Conservation (phyloP, 2,329 filamentous ascomycete genomes). For the Penicillium oxalicum region DNA sequence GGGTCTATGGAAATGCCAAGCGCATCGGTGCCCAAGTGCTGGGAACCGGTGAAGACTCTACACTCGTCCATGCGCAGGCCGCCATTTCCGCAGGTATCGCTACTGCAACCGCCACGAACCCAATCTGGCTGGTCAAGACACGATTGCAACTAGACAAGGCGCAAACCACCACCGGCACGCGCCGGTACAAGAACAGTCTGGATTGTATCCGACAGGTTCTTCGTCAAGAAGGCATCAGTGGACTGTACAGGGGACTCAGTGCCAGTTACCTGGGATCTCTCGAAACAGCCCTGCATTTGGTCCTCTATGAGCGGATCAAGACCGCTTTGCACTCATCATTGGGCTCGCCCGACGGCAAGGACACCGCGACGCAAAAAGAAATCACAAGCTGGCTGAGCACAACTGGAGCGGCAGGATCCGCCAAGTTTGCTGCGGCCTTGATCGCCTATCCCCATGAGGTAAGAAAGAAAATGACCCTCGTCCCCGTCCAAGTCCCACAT, state of each 20-base stretch:
- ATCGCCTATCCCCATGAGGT: conserved; percentile 35
- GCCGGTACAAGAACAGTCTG: conserved; percentile 58
- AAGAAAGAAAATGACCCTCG: background rate
- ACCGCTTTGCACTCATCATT: conserved; percentile 18
- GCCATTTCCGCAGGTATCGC: conserved; percentile 32
- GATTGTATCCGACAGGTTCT: conserved; percentile 64
- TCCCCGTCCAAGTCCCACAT: background rate
- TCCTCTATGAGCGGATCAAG: conserved; percentile 34
- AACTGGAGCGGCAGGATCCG: conserved; percentile 31
- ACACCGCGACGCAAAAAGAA: conserved; percentile 21
- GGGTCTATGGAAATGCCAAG: conserved; percentile 37
- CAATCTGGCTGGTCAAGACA: conserved; percentile 58
- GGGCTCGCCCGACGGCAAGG: conserved; percentile 15
- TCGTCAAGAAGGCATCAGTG: conserved; percentile 73
- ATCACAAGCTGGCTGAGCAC: conserved; percentile 26
- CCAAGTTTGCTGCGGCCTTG: conserved; percentile 30
- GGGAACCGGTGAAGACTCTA: conserved; percentile 25
- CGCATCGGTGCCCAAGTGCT: conserved; percentile 27
- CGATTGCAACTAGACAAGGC: conserved; percentile 51
- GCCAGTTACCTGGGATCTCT: conserved; percentile 51
- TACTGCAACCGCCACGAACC: conserved; percentile 34
- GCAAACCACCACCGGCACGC: conserved; percentile 24
- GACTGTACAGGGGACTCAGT: conserved; percentile 82
- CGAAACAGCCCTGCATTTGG: conserved; percentile 34
- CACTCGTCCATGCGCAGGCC: conserved; percentile 30